These are phyloP conservation scores for Extremus antarcticus DNA, from an alignment of 495 filamentous ascomycete genomes.

Conservation along the genomic window DNA sequence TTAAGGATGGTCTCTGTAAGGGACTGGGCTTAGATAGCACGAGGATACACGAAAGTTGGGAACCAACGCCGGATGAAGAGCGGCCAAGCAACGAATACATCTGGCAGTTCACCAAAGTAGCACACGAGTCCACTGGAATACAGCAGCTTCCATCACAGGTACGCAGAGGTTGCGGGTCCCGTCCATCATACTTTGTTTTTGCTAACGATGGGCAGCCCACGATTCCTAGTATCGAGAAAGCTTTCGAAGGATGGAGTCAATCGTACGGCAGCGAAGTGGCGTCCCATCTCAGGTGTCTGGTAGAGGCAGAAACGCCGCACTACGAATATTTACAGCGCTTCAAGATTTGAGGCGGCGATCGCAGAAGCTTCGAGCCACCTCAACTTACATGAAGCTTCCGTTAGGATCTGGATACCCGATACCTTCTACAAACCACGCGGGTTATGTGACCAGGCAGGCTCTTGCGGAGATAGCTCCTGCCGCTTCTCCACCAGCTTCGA, in stretches of 20 bases:
- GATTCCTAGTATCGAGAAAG: background rate
- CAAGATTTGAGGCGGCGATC: background rate
- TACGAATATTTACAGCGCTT: constrained; percentile 1
- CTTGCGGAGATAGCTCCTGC: too few relatives aligned
- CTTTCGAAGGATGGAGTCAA: background rate
- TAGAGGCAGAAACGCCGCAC: background rate
- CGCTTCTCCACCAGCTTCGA: too few relatives aligned
- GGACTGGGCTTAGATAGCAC: background rate
- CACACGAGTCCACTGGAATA: background rate
- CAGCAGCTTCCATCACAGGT: background rate
- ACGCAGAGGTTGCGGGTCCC: background rate
- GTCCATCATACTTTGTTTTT: background rate
- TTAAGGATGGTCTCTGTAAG: background rate
- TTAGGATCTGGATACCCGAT: too few relatives aligned
- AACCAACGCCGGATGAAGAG: background rate
- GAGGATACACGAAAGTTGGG: background rate
- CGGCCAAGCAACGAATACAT: background rate
- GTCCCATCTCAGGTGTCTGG: background rate
- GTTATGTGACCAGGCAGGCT: too few relatives aligned
- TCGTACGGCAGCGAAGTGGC: background rate
- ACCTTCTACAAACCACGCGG: too few relatives aligned
- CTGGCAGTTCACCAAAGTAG: background rate
- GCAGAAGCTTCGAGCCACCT: too few relatives aligned
- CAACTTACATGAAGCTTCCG: too few relatives aligned
- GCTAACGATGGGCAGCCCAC: background rate